phyloP scores from a whole-genome alignment of 257 asterid species.

The Nicotiana undulata region DNA sequence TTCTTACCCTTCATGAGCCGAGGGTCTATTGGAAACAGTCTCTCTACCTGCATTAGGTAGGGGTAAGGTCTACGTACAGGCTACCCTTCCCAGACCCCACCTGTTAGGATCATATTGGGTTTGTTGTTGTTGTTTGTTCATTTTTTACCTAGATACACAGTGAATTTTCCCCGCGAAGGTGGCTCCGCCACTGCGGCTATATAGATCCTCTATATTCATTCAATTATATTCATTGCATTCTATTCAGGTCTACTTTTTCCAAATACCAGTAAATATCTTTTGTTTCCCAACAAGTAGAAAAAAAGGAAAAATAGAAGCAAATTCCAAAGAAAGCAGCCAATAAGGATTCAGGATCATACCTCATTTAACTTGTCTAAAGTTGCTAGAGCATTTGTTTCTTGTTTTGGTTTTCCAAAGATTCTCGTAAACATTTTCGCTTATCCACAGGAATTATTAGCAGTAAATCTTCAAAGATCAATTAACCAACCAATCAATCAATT shows the following conservation, averaged over 20 bases:
- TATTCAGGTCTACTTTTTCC: not conserved
- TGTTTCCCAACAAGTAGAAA: not conserved
- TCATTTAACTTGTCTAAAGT: slow-evolving; percentile 65
- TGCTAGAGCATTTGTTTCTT: slow-evolving; percentile 55
- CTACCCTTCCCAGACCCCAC: too few relatives aligned
- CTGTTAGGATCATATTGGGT: too few relatives aligned
- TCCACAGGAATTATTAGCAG: not conserved
- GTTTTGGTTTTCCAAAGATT: slow-evolving; percentile 64
- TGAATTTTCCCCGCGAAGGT: too few relatives aligned
- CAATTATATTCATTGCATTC: not conserved
- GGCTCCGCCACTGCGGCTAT: too few relatives aligned
- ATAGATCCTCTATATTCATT: not conserved
- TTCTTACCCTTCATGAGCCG: too few relatives aligned
- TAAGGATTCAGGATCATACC: slow-evolving; percentile 28
- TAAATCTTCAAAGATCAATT: not conserved
- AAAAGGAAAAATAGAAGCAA: not conserved
- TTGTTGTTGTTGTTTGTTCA: too few relatives aligned
- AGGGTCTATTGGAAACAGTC: too few relatives aligned
- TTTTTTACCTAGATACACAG: too few relatives aligned
- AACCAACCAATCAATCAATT: not conserved
- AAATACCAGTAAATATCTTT: not conserved
- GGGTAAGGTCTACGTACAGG: too few relatives aligned
- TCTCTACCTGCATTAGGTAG: too few relatives aligned
- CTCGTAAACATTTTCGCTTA: slow-evolving; percentile 45
- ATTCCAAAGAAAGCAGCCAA: not conserved